These are phyloP conservation scores for Starmerella vaccinii DNA, from an alignment of 805 yeast species.

Conservation along the genomic window DNA sequence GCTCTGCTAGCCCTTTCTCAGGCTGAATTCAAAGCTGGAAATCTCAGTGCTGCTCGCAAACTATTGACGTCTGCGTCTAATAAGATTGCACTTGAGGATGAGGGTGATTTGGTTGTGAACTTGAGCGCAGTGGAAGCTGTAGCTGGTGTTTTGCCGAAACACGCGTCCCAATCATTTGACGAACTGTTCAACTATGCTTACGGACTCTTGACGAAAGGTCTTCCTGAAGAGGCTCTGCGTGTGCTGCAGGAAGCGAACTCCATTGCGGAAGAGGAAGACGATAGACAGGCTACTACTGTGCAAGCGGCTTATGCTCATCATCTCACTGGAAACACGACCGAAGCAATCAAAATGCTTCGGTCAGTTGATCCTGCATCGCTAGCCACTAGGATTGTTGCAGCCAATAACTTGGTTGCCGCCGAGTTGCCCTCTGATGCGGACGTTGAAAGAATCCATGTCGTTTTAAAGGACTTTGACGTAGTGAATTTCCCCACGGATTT, in stretches of 20 bases:
- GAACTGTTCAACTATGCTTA: conserved; percentile 50
- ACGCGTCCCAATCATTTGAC: conserved; percentile 39
- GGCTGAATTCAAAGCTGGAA: conserved; percentile 42
- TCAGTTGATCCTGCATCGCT: conserved; percentile 18
- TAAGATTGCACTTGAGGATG: conserved; percentile 37
- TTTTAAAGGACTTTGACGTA: conserved; percentile 16
- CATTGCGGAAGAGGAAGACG: conserved; percentile 37
- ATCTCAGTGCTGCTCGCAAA: conserved; percentile 35
- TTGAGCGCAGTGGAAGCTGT: conserved; percentile 43
- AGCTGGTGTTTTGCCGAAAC: conserved; percentile 12
- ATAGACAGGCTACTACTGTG: conserved; percentile 40
- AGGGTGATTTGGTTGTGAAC: conserved; percentile 47
- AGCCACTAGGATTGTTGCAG: conserved; percentile 34
- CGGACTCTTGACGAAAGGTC: conserved; percentile 37
- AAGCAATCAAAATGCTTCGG: conserved; percentile 31
- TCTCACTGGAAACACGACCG: conserved; percentile 28
- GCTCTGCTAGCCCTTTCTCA: conserved; percentile 46
- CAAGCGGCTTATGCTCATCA: conserved; percentile 50
- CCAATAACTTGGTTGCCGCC: conserved; percentile 34
- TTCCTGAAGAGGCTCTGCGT: conserved; percentile 35
- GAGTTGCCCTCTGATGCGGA: conserved; percentile 4
- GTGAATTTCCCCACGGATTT: background rate
- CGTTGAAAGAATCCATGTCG: conserved; percentile 15
- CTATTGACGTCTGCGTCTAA: conserved; percentile 26
- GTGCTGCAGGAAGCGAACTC: conserved; percentile 40